Conservation (phyloP, 768 basidiomycete genomes). For the Grammothele lineata region DNA sequence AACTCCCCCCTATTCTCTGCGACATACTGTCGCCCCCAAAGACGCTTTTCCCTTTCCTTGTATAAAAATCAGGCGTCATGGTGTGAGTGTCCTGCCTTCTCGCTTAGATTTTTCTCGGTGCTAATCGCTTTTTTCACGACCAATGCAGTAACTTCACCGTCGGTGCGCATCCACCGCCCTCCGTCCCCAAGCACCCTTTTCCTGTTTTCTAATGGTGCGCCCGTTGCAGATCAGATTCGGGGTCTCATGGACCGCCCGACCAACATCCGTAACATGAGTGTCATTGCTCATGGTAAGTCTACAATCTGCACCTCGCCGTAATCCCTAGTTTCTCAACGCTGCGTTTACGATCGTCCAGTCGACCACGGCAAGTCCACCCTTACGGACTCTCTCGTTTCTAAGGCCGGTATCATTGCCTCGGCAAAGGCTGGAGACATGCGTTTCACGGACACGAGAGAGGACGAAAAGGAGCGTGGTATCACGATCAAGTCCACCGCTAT, state of each 20-base stretch:
- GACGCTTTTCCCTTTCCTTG: conserved; percentile 20
- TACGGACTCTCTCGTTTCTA: conserved; percentile 97
- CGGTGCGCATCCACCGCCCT: too few relatives aligned
- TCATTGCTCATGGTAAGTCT: conserved; percentile 80
- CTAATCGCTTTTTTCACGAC: conserved; percentile 26
- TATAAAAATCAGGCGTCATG: conserved; percentile 62
- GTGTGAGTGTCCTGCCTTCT: conserved; percentile 54
- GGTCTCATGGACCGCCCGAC: conserved; percentile 85
- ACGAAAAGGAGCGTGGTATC: conserved; percentile 99
- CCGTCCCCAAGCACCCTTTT: background rate
- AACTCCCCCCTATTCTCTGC: background rate
- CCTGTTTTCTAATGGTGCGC: conserved; percentile 8
- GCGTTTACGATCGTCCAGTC: conserved; percentile 45
- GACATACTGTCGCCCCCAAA: conserved; percentile 17
- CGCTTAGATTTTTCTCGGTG: conserved; percentile 1
- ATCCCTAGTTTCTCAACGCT: conserved; percentile 1
- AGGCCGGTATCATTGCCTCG: conserved; percentile 97
- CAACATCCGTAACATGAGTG: conserved; percentile 94
- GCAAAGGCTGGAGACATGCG: conserved; percentile 95
- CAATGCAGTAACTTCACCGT: conserved; percentile 78
- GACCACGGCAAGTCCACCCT: conserved; percentile 99
- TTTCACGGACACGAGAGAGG: conserved; percentile 94
- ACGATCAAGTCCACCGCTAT: conserved; percentile 99
- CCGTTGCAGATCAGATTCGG: conserved; percentile 72
- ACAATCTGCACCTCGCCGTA: background rate